Evolutionary conservation across 805 yeast species (phyloP).

Genomic region (Metschnikowia arizonensis): DNA sequence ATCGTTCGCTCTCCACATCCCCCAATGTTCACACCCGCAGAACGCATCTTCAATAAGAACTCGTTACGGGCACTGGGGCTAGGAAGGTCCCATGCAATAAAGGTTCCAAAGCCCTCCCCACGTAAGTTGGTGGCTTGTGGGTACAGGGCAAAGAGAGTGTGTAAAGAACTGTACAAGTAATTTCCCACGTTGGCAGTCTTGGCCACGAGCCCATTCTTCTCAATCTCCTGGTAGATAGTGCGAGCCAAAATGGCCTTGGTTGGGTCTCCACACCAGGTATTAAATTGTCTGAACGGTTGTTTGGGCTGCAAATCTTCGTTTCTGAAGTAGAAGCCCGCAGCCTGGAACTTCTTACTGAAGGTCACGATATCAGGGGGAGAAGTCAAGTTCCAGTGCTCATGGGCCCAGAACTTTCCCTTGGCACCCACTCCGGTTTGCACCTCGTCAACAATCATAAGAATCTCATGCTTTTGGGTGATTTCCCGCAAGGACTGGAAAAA

Average conservation of each 20-base stretch:
- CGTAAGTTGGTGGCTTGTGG: conserved; percentile 49
- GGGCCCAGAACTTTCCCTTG: conserved; percentile 70
- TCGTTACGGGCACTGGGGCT: conserved; percentile 42
- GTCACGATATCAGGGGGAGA: conserved; percentile 68
- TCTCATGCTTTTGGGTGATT: conserved; percentile 52
- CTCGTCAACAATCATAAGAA: conserved; percentile 64
- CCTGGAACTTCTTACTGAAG: conserved; percentile 68
- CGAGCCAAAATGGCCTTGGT: conserved; percentile 62
- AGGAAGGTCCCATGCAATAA: conserved; percentile 60
- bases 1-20: conserved; percentile 60
- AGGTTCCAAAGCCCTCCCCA: conserved; percentile 61
- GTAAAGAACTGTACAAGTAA: conserved; percentile 46
- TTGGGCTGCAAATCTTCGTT: conserved; percentile 57
- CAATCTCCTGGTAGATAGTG: conserved; percentile 53
- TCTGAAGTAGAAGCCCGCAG: conserved; percentile 66
- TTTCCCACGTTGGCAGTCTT: conserved; percentile 51
- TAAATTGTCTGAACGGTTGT: conserved; percentile 64
- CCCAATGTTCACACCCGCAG: conserved; percentile 60
- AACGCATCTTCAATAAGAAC: conserved; percentile 43
- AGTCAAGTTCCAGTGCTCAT: conserved; percentile 60
- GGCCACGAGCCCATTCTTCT: conserved; percentile 45
- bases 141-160: conserved; percentile 34
- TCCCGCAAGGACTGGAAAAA: conserved; percentile 64
- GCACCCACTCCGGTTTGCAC: conserved; percentile 77
- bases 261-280: conserved; percentile 79